A percentile compares a stretch with the other conserved stretches of the same genome.
Evolutionary conservation across 1,284 basidiomycete genomes (phyloP).

Genomic region (Acaromyces ingoldii): DNA sequence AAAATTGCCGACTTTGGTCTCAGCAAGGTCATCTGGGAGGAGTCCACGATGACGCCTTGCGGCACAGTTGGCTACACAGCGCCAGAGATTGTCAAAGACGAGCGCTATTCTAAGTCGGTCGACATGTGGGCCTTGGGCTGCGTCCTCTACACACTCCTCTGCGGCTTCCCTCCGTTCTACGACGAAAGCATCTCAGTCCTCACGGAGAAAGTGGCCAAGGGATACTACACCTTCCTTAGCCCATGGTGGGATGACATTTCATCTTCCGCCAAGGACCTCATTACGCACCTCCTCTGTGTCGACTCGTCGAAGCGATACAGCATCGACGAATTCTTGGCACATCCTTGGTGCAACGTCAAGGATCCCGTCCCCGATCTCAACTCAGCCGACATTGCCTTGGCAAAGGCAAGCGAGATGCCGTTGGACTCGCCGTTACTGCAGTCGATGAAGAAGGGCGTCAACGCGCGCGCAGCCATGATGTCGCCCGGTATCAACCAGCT

Average conservation of each 20-base stretch:
- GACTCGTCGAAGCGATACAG: constrained; percentile 92
- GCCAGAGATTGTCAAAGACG: constrained; percentile 98
- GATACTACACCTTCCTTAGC: constrained; percentile 95
- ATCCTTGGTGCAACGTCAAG: constrained; percentile 80
- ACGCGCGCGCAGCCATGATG: constrained; percentile 61
- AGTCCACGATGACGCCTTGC: constrained; percentile 98
- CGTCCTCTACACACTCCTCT: constrained; percentile 96
- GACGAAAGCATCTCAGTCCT: constrained; percentile 97
- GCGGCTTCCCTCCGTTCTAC: constrained; percentile 96
- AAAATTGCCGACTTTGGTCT: constrained; percentile 99
- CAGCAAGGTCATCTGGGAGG: constrained; percentile 97
- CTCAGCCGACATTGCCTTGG: constrained; percentile 43
- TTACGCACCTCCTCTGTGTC: constrained; percentile 89
- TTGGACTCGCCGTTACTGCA: constrained; percentile 87
- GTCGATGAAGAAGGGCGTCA: constrained; percentile 60
- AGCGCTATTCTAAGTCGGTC: constrained; percentile 94
- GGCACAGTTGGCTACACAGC: constrained; percentile 99
- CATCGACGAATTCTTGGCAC: constrained; percentile 93
- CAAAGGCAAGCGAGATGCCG: constrained; percentile 56
- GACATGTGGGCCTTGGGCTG: constrained; percentile 99
- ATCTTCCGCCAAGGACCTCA: constrained; percentile 83
- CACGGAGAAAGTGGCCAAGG: constrained; percentile 95
- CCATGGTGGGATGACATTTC: constrained; percentile 99
- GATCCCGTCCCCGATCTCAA: constrained; percentile 43
- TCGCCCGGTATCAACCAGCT: constrained; percentile 77